These are phyloP conservation scores for Penicillium concentricum DNA, from an alignment of 2,329 filamentous ascomycete genomes.

Conservation along the genomic window DNA sequence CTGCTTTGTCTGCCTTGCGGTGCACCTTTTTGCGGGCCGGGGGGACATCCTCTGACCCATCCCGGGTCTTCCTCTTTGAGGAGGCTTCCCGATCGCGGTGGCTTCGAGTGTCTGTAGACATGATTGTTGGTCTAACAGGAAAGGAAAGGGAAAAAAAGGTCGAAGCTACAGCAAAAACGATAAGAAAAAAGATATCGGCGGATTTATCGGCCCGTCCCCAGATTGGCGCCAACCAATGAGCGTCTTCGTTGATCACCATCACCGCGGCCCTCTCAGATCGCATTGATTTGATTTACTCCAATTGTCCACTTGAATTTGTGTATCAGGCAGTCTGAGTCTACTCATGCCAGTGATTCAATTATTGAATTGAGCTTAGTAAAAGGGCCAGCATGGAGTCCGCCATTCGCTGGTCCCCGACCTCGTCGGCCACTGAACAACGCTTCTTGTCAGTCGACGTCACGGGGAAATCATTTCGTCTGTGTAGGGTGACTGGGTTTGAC, in stretches of 20 bases:
- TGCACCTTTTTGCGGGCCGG: slow-evolving; percentile 28
- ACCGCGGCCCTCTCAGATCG: slow-evolving; percentile 7
- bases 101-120: slow-evolving; percentile 13
- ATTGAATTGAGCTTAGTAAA: background rate
- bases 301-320: background rate
- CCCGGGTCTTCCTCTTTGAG: slow-evolving; percentile 31
- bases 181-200: slow-evolving; percentile 26
- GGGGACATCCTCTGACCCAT: slow-evolving; percentile 26
- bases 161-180: slow-evolving; percentile 5
- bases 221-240: slow-evolving; percentile 30
- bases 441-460: slow-evolving; percentile 63
- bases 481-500: slow-evolving; percentile 47
- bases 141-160: slow-evolving; percentile 2
- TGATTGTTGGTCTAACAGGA: slow-evolving; percentile 8
- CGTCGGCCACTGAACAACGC: slow-evolving; percentile 52
- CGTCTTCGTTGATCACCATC: slow-evolving; percentile 4
- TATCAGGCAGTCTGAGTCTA: background rate
- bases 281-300: slow-evolving; percentile 8
- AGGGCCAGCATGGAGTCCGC: slow-evolving; percentile 45
- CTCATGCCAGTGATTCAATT: background rate
- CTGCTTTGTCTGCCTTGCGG: slow-evolving; percentile 11
- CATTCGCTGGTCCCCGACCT: slow-evolving; percentile 63
- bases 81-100: slow-evolving; percentile 18
- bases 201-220: slow-evolving; percentile 33
- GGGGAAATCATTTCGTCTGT: slow-evolving; percentile 59